Percentiles rank a stretch among this genome's conserved stretches.
These are phyloP conservation scores for Hypocreales sp. DNA, from an alignment of 2,329 filamentous ascomycete genomes.

Conservation along the genomic window DNA sequence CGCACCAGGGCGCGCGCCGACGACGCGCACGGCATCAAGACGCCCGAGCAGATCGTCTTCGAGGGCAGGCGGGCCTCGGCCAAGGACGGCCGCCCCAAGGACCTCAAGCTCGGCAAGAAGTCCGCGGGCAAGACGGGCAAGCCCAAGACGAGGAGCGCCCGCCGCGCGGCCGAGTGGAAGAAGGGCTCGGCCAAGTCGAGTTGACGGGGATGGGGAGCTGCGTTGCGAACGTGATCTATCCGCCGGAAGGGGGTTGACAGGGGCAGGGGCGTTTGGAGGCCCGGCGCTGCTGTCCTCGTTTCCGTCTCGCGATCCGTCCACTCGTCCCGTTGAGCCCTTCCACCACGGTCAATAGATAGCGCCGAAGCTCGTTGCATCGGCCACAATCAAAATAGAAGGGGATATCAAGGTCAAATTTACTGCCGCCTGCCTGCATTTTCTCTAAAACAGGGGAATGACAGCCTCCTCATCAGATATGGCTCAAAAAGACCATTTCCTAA, in stretches of 20 bases:
- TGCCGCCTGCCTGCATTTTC: slow-evolving; percentile 11
- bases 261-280: no score
- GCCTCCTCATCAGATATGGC: no score
- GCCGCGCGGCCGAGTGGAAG: slow-evolving; percentile 28
- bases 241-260: background rate
- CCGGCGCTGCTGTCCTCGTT: no score
- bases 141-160: slow-evolving; percentile 21
- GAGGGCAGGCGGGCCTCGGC: slow-evolving; percentile 62
- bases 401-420: slow-evolving; percentile 15
- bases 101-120: slow-evolving; percentile 39
- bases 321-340: no score
- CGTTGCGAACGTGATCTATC: no score
- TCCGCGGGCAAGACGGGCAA: slow-evolving; percentile 25
- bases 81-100: slow-evolving; percentile 48
- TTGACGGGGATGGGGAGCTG: no score
- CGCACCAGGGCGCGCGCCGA: slow-evolving; percentile 13
- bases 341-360: no score
- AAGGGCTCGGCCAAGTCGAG: slow-evolving; percentile 11
- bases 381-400: slow-evolving; percentile 3
- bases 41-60: slow-evolving; percentile 60
- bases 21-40: slow-evolving; percentile 24
- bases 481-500: background rate
- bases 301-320: no score
- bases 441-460: no score
- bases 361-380: no score